These are phyloP conservation scores for Cladophialophora bantiana DNA, from an alignment of 2,329 filamentous ascomycete genomes.

Conservation along the genomic window DNA sequence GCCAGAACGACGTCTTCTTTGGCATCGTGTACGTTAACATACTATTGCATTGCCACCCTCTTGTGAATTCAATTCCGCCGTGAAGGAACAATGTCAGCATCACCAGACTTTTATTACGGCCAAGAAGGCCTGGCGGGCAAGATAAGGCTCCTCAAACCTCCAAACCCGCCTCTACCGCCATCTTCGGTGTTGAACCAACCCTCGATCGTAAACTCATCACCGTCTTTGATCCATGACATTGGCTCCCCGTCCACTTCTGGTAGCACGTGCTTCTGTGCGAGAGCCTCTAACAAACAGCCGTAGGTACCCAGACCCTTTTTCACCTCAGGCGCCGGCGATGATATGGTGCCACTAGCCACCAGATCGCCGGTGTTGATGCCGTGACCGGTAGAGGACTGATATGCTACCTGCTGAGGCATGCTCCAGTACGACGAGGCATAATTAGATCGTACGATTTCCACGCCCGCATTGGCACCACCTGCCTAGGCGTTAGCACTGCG, in stretches of 20 bases:
- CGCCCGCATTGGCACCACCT: slow-evolving; percentile 2
- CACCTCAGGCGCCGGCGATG: slow-evolving; percentile 16
- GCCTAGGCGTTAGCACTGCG: neutral
- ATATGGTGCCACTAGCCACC: slow-evolving; percentile 18
- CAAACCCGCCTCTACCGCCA: slow-evolving; percentile 20
- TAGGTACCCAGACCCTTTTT: slow-evolving; percentile 11
- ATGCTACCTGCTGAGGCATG: slow-evolving; percentile 14
- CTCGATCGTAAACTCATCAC: slow-evolving; percentile 24
- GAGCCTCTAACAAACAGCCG: slow-evolving; percentile 19
- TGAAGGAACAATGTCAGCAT: too few relatives aligned
- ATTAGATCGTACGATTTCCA: slow-evolving; percentile 21
- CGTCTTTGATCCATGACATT: slow-evolving; percentile 23
- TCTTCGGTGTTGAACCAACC: slow-evolving; percentile 24
- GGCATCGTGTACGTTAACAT: too few relatives aligned
- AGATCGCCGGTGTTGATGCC: slow-evolving; percentile 22
- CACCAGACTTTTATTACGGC: neutral
- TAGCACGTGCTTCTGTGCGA: slow-evolving; percentile 5
- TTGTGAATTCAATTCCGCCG: too few relatives aligned
- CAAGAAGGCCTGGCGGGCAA: slow-evolving; percentile 17
- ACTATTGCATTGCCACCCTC: too few relatives aligned
- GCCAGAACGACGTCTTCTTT: too few relatives aligned
- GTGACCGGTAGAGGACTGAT: slow-evolving; percentile 19
- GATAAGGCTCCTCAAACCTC: slow-evolving; percentile 13
- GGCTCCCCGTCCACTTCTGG: slow-evolving; percentile 11
- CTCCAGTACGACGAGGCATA: slow-evolving; percentile 21